Percentiles rank a stretch among this genome's conserved stretches.
These are phyloP conservation scores for Pharnaceum exiguum DNA, from an alignment of 148 eudicot species.

Conservation along the genomic window DNA sequence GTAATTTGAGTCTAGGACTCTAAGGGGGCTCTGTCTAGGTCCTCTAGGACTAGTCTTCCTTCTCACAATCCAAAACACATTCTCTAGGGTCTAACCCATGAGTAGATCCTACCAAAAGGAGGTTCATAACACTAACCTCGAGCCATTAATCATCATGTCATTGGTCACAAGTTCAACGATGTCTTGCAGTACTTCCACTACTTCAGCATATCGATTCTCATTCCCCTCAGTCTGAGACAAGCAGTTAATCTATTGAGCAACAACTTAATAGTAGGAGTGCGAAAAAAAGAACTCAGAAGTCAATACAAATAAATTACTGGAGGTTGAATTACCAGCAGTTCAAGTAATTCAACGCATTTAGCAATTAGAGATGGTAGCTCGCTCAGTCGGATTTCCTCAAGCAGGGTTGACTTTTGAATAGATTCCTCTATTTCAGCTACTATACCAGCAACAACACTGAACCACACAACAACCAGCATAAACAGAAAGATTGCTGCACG, in stretches of 20 bases:
- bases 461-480: slow-evolving; percentile 4
- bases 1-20: too few relatives aligned
- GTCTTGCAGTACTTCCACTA: slow-evolving; percentile 88
- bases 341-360: slow-evolving; percentile 59
- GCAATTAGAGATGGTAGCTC: slow-evolving; percentile 62
- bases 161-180: slow-evolving; percentile 79
- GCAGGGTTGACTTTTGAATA: slow-evolving; percentile 52
- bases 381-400: slow-evolving; percentile 58
- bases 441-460: slow-evolving; percentile 62
- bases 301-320: too few relatives aligned
- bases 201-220: slow-evolving; percentile 43
- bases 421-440: slow-evolving; percentile 78
- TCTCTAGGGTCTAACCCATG: too few relatives aligned
- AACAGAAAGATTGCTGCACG: background rate
- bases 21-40: too few relatives aligned
- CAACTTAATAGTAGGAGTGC: slow-evolving; percentile 2
- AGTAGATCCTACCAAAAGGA: too few relatives aligned
- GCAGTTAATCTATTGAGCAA: slow-evolving; percentile 6
- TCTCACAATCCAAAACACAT: too few relatives aligned
- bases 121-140: too few relatives aligned
- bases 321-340: slow-evolving; percentile 58
- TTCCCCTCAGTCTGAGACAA: slow-evolving; percentile 61
- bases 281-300: slow-evolving; percentile 3
- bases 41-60: too few relatives aligned
- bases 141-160: slow-evolving; percentile 74